These are phyloP conservation scores for Lantana camara DNA, from an alignment of 257 asterid species.

Conservation along the genomic window DNA sequence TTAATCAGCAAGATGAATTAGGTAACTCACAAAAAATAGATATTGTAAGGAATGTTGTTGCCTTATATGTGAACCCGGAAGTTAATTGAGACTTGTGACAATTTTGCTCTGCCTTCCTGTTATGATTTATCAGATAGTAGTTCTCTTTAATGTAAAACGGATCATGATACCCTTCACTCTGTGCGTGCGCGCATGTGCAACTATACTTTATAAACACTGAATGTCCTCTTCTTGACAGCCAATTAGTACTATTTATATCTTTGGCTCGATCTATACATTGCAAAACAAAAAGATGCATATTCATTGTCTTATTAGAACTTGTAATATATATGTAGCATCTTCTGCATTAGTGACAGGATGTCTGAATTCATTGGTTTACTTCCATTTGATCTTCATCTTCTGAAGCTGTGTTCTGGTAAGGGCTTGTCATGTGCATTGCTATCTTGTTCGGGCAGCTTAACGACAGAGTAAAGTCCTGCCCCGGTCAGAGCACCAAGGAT, in stretches of 20 bases:
- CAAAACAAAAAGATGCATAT: background rate
- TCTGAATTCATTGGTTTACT: background rate
- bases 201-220: no score
- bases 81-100: no score
- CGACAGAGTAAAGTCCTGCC: constrained; percentile 72
- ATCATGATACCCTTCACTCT: no score
- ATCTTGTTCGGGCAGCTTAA: constrained; percentile 61
- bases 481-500: constrained; percentile 76
- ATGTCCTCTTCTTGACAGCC: no score
- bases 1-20: constrained; percentile 82
- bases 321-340: background rate
- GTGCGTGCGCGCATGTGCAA: no score
- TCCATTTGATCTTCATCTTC: constrained; percentile 36
- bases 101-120: background rate
- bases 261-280: background rate
- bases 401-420: constrained; percentile 55
- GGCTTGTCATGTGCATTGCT: constrained; percentile 35
- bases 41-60: no score
- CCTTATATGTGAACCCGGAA: constrained; percentile 11
- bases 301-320: constrained; percentile 8
- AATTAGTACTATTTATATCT: background rate
- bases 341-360: background rate
- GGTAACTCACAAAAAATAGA: constrained; percentile 15
- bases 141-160: constrained; percentile 6
- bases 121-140: background rate